Conservation (phyloP, 1,284 basidiomycete species). For the Cutaneotrichosporon sp. region DNA sequence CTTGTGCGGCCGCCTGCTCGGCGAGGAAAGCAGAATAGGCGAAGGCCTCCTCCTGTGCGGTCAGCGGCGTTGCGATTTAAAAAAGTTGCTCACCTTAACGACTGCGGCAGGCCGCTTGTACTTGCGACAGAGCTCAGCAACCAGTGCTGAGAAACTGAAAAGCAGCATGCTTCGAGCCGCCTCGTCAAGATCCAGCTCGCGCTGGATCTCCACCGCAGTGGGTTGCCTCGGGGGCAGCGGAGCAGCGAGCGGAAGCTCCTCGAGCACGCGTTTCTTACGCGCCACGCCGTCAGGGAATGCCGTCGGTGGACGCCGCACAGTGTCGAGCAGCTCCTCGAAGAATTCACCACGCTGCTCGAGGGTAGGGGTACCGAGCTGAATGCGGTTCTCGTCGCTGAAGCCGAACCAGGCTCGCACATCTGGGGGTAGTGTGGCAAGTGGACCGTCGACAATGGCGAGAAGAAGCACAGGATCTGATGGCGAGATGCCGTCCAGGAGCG, state of each 20-base stretch:
- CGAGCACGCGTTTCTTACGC: constrained; percentile 75
- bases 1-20: constrained; percentile 20
- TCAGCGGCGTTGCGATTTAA: background rate
- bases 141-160: constrained; percentile 76
- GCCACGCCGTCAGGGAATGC: constrained; percentile 88
- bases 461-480: constrained; percentile 89
- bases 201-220: constrained; percentile 72
- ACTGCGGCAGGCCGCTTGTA: constrained; percentile 85
- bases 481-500: constrained; percentile 83
- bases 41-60: constrained; percentile 25
- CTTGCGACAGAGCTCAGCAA: constrained; percentile 86
- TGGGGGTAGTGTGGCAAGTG: constrained; percentile 62
- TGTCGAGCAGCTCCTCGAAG: constrained; percentile 67
- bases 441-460: constrained; percentile 79
- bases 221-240: constrained; percentile 80
- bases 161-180: constrained; percentile 76
- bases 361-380: constrained; percentile 58
- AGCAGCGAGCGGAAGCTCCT: constrained; percentile 81
- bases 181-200: constrained; percentile 77
- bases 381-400: constrained; percentile 64
- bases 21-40: constrained; percentile 12
- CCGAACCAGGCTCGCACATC: constrained; percentile 95
- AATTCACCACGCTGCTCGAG: constrained; percentile 64
- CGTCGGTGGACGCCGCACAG: constrained; percentile 70
- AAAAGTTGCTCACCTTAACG: constrained; percentile 57